phyloP scores from a whole-genome alignment of 805 yeast genomes.

The Yarrowia keelungensis region DNA sequence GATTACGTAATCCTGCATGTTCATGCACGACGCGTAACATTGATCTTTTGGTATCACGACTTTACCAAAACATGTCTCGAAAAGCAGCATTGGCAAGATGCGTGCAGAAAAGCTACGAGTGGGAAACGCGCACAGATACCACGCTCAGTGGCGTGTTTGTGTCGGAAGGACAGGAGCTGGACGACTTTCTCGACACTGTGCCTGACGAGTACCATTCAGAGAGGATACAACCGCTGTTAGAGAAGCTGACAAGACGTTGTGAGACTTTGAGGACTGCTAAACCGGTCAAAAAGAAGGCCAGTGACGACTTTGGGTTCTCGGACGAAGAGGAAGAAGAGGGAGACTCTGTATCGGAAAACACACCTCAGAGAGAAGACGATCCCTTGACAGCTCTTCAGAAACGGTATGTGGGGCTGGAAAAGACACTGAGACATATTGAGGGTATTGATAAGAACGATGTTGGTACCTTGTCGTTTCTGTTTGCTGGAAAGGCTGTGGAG shows the following conservation, averaged over 20 bases:
- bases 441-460: slow-evolving; percentile 20
- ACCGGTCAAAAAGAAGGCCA: background rate
- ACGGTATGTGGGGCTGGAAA: background rate
- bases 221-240: slow-evolving; percentile 4
- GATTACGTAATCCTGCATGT: slow-evolving; percentile 9
- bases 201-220: slow-evolving; percentile 8
- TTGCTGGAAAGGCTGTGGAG: slow-evolving; percentile 31
- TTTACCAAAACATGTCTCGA: background rate
- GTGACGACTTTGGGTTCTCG: slow-evolving; percentile 27
- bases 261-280: background rate
- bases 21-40: slow-evolving; percentile 26
- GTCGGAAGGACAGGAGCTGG: slow-evolving; percentile 23
- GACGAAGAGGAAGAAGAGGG: slow-evolving; percentile 18
- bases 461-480: slow-evolving; percentile 6
- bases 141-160: slow-evolving; percentile 24
- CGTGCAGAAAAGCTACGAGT: slow-evolving; percentile 24
- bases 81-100: slow-evolving; percentile 2
- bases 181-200: slow-evolving; percentile 18
- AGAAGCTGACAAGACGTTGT: slow-evolving; percentile 1
- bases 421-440: background rate
- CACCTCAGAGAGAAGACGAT: background rate
- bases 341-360: background rate
- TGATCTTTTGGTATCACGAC: background rate
- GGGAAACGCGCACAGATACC: slow-evolving; percentile 37
- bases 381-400: slow-evolving; percentile 1